Evolutionary conservation across 2,329 filamentous ascomycete genomes (phyloP).

Genomic region (Monilinia polystroma): DNA sequence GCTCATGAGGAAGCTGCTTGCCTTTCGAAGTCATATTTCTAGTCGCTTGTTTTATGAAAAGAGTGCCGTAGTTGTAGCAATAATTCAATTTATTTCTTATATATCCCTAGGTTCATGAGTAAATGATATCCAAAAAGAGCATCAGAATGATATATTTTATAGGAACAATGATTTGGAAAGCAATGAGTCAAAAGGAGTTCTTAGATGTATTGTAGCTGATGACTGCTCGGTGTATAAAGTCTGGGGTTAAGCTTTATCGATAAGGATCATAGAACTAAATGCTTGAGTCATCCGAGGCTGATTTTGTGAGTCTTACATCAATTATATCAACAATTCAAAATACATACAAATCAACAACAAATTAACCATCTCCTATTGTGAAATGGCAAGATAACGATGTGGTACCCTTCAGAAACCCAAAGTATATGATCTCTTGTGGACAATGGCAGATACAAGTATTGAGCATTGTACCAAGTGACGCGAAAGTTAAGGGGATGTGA

Average conservation of each 20-base stretch:
- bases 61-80: neutral
- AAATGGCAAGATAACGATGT: too few relatives aligned
- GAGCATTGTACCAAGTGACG: too few relatives aligned
- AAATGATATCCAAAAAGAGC: neutral
- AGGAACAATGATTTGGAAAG: neutral
- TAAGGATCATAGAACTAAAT: slow-evolving; percentile 28
- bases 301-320: too few relatives aligned
- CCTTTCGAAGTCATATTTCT: slow-evolving; percentile 50
- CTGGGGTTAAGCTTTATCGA: slow-evolving; percentile 37
- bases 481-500: neutral
- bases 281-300: slow-evolving; percentile 26
- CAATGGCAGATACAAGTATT: too few relatives aligned
- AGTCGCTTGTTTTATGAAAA: neutral
- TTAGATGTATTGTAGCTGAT: slow-evolving; percentile 26
- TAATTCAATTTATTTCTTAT: slow-evolving; percentile 1
- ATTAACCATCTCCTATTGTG: too few relatives aligned
- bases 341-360: too few relatives aligned
- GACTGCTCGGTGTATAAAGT: slow-evolving; percentile 25
- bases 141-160: neutral
- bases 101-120: slow-evolving; percentile 31
- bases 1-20: slow-evolving; percentile 69
- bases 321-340: too few relatives aligned
- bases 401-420: too few relatives aligned
- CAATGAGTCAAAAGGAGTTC: neutral
- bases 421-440: too few relatives aligned